Conservation (phyloP, 208 protist genomes). For the Lotmaria passim region DNA sequence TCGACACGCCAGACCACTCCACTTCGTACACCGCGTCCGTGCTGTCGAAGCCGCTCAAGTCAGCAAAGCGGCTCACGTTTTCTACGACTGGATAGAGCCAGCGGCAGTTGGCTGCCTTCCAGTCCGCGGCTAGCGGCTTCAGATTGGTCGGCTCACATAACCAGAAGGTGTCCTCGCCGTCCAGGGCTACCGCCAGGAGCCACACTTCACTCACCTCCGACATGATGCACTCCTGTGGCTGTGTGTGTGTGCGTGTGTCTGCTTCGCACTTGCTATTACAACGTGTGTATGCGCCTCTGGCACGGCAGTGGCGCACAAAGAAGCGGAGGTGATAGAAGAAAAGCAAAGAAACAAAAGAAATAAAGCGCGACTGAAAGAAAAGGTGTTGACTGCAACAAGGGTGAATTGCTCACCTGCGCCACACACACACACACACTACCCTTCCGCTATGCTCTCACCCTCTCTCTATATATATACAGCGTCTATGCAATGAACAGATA, state of each 20-base stretch:
- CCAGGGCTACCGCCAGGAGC: conserved; percentile 79
- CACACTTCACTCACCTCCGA: conserved; percentile 38
- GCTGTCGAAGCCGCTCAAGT: conserved; percentile 51
- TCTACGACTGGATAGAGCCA: conserved; percentile 82
- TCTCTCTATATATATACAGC: too few species aligned
- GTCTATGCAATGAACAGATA: too few species aligned
- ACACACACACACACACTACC: too few species aligned
- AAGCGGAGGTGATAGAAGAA: too few species aligned
- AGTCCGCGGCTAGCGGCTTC: conserved; percentile 53
- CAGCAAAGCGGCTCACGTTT: conserved; percentile 42
- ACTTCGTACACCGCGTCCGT: conserved; percentile 74
- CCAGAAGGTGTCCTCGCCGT: conserved; percentile 82
- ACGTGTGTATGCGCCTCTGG: not conserved
- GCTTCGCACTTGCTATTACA: not conserved
- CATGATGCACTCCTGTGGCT: too few species aligned
- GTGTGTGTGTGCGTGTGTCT: too few species aligned
- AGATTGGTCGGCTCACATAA: conserved; percentile 56
- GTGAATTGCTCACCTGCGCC: too few species aligned
- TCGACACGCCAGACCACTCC: conserved; percentile 41
- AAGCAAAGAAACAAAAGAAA: not conserved
- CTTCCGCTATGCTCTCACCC: too few species aligned
- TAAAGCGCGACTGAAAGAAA: too few species aligned
- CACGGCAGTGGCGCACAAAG: too few species aligned
- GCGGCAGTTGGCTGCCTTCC: conserved; percentile 58
- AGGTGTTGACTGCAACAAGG: too few species aligned